Conservation (phyloP, 768 basidiomycete species). For the Russula griseocarnosa region DNA sequence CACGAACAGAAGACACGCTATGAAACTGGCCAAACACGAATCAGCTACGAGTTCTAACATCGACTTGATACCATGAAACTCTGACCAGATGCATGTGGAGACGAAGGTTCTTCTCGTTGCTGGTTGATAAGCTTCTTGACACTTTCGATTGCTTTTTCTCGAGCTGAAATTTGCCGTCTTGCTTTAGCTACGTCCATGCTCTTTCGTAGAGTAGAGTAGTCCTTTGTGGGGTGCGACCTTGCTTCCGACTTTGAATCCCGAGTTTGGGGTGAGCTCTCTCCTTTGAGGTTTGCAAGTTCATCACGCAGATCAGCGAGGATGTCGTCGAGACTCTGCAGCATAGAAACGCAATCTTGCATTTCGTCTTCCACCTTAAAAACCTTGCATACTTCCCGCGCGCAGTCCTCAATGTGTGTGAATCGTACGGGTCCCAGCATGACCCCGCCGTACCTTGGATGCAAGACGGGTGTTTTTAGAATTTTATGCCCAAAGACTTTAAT, state of each 20-base stretch:
- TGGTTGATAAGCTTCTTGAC: slow-evolving; percentile 56
- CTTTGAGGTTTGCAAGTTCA: slow-evolving; percentile 38
- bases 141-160: slow-evolving; percentile 63
- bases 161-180: slow-evolving; percentile 60
- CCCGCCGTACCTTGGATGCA: slow-evolving; percentile 65
- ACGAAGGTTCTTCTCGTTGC: neutral
- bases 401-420: slow-evolving; percentile 75
- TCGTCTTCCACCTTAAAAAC: slow-evolving; percentile 65
- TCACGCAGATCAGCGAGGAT: slow-evolving; percentile 54
- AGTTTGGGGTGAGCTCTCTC: neutral
- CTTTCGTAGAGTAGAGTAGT: slow-evolving; percentile 46
- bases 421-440: slow-evolving; percentile 68
- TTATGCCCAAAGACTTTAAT: neutral
- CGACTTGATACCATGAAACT: neutral
- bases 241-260: neutral
- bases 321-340: slow-evolving; percentile 57
- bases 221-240: slow-evolving; percentile 29
- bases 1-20: neutral
- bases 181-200: slow-evolving; percentile 56
- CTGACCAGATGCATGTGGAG: neutral
- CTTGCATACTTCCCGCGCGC: slow-evolving; percentile 68
- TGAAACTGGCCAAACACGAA: neutral
- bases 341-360: slow-evolving; percentile 55
- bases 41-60: neutral
- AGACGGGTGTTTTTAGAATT: neutral